Evolutionary conservation across 1,284 basidiomycete genomes (phyloP).

Genomic region (Cutaneotrichosporon mucoides): DNA sequence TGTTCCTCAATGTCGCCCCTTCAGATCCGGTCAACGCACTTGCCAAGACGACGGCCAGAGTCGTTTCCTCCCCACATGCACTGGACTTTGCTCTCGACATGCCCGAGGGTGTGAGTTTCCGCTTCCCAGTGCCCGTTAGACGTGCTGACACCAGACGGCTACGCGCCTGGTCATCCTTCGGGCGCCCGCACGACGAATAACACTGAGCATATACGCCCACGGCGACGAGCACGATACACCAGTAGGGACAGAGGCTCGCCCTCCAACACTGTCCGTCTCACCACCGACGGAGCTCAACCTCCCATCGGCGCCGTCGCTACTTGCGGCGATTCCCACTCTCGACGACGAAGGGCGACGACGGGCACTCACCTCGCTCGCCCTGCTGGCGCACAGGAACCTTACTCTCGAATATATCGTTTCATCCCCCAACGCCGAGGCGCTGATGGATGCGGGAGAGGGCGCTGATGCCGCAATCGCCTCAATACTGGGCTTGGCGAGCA

Average conservation of each 20-base stretch:
- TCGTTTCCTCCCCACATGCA: conserved; percentile 3
- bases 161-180: conserved; percentile 14
- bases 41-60: background rate
- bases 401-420: background rate
- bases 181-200: conserved; percentile 5
- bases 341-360: background rate
- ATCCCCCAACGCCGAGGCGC: background rate
- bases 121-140: background rate
- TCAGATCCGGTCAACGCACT: conserved; percentile 12
- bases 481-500: conserved; percentile 5
- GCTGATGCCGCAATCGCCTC: background rate
- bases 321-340: background rate
- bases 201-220: conserved; percentile 12
- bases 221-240: background rate
- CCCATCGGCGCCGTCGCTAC: background rate
- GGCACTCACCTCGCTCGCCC: background rate
- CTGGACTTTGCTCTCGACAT: conserved; percentile 12
- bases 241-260: background rate
- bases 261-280: background rate
- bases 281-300: conserved; percentile 1
- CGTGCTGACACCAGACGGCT: conserved; percentile 2
- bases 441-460: background rate
- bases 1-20: conserved; percentile 11
- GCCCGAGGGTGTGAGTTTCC: conserved; percentile 5
- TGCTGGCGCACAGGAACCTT: background rate